A percentile compares a stretch with the other conserved stretches of the same genome.
These are phyloP conservation scores for Plectosphaerella cucumerina DNA, from an alignment of 2,329 filamentous ascomycete species.

Conservation along the genomic window DNA sequence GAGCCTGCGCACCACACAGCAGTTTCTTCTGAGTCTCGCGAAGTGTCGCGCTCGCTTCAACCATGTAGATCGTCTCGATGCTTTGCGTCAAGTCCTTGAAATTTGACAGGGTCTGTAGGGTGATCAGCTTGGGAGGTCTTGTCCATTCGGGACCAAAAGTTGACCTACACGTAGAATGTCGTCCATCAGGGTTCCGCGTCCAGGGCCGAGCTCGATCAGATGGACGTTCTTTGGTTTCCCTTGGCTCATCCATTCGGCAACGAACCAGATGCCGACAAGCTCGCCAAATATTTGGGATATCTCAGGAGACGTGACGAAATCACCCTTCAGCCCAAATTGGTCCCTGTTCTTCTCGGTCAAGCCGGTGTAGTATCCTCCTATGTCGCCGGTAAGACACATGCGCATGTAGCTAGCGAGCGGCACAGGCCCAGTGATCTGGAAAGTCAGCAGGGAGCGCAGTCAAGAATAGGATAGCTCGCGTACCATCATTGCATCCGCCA, in stretches of 20 bases:
- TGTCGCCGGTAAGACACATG: slow-evolving; percentile 89
- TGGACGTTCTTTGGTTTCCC: slow-evolving; percentile 74
- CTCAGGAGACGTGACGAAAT: slow-evolving; percentile 96
- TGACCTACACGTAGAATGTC: slow-evolving; percentile 78
- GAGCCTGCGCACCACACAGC: slow-evolving; percentile 69
- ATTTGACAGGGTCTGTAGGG: slow-evolving; percentile 69
- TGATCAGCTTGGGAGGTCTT: neutral
- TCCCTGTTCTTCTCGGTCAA: slow-evolving; percentile 65
- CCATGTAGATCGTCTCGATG: slow-evolving; percentile 85
- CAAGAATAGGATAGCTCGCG: slow-evolving; percentile 2
- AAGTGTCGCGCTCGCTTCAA: slow-evolving; percentile 85
- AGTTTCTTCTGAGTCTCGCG: slow-evolving; percentile 73
- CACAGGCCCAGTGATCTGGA: slow-evolving; percentile 73
- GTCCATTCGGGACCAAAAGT: neutral
- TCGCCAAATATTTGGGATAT: slow-evolving; percentile 98
- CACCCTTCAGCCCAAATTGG: slow-evolving; percentile 88
- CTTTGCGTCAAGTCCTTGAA: slow-evolving; percentile 74
- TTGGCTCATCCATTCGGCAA: slow-evolving; percentile 95
- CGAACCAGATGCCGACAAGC: slow-evolving; percentile 88
- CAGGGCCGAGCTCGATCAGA: slow-evolving; percentile 90
- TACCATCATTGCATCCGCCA: slow-evolving; percentile 84
- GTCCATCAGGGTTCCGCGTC: slow-evolving; percentile 93
- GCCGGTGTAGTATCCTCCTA: slow-evolving; percentile 91
- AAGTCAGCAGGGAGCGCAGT: neutral
- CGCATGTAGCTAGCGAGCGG: slow-evolving; percentile 96